Base-by-base conservation (phyloP, 148 eudicot genomes). In the Limonium bicolor region DNA sequence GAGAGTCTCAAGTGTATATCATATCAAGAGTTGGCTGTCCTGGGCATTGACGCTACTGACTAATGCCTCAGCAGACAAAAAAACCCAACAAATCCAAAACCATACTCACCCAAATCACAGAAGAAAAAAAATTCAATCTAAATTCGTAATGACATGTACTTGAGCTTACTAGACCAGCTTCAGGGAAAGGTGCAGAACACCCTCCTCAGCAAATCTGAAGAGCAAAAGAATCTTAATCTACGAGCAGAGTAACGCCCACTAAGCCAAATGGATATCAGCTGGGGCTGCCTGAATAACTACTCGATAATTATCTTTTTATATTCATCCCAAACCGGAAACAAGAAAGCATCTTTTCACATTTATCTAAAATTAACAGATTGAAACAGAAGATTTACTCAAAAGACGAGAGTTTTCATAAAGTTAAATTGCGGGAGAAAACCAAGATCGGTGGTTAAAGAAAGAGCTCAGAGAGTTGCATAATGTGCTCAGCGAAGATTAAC, bases 151-250 rank as follows among this genome's bases (percentile, higher is more conserved):
- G 8, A n/a, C 24, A 43, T 43, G 31, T 43, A 13, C 48, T 25
- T 13, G 16, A 2, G 48, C 31, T 43, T 43, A 43, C 48, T 43
- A 43, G 48, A 43, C 30, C 48, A 43, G 48, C 48, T 43, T 43
- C 48, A 43, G 16, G 8, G 48, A 43, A 1, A n/a, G 27, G 27
- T 43, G n/a, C n/a, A n/a, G n/a, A n/a, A n/a, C n/a, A n/a, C n/a
- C n/a, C n/a, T n/a, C n/a, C 48, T 43, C 48, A 43, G 48, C 48
- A 25, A 25, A n/a, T 43, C 48, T 43, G 48, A 43, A 43, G 48
- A 43, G 29, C 48, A 43, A 43, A 25, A 43, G 48, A 43, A 35
- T 6, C 16, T 43, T 13, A 14, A 24, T 43, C 11, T 43, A 24
- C 31, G 48, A 43, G 48, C 19, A 43, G 48, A 4, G 15, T 13